Conservation (phyloP, 1,284 basidiomycete species). For the Heimioporus retisporus region DNA sequence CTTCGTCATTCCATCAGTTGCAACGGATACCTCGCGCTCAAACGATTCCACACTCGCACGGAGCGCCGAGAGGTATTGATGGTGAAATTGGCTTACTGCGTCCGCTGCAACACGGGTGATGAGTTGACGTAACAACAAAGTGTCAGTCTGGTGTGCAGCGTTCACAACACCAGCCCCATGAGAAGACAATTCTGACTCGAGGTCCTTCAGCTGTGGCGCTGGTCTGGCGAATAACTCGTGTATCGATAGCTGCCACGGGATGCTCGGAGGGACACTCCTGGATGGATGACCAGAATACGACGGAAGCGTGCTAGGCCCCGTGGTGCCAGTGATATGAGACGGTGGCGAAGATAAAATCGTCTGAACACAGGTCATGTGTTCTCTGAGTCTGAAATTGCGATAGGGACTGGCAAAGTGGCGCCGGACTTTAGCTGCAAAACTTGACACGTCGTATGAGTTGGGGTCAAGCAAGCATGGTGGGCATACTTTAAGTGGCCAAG, state of each 20-base stretch:
- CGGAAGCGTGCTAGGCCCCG: too few species aligned
- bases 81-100: slow-evolving; percentile 21
- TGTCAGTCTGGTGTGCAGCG: neutral
- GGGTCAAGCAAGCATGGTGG: slow-evolving; percentile 10
- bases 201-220: neutral
- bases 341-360: slow-evolving; percentile 12
- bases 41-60: slow-evolving; percentile 24
- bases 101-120: slow-evolving; percentile 2
- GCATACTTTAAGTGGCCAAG: slow-evolving; percentile 12
- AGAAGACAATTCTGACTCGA: too few species aligned
- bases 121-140: slow-evolving; percentile 10
- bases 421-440: neutral
- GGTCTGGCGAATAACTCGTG: slow-evolving; percentile 14
- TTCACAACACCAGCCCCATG: neutral
- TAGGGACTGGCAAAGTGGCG: slow-evolving; percentile 13
- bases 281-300: slow-evolving; percentile 22
- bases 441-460: slow-evolving; percentile 12
- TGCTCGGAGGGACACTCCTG: neutral
- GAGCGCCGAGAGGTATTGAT: slow-evolving; percentile 24
- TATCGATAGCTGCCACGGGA: neutral
- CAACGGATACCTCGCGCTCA: slow-evolving; percentile 8
- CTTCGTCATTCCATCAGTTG: neutral
- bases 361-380: slow-evolving; percentile 22
- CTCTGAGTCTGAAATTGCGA: neutral
- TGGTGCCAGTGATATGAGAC: too few species aligned